Percentiles rank a stretch among this genome's conserved stretches.
Evolutionary conservation across 2,329 filamentous ascomycete species (phyloP).

Genomic region (Trichoderma sp.): DNA sequence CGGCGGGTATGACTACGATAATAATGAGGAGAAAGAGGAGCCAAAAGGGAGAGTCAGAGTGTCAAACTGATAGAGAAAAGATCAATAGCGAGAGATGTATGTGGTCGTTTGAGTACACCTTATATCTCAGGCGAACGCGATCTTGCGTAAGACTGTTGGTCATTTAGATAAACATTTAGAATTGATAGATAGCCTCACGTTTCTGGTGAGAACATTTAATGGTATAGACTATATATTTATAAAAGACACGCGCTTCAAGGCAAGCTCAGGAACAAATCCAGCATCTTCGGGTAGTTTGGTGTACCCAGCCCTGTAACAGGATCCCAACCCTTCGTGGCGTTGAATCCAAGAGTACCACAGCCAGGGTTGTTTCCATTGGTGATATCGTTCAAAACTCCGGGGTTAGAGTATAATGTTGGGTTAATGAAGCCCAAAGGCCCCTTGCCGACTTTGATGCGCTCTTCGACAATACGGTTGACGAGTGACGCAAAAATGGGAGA

Average conservation of each 20-base stretch:
- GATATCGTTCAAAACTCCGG: constrained; percentile 15
- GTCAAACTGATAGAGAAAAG: neutral
- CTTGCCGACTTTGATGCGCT: constrained; percentile 37
- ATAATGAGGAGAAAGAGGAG: neutral
- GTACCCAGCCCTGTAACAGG: constrained; percentile 25
- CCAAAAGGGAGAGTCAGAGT: too few relatives aligned
- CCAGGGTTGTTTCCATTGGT: constrained; percentile 33
- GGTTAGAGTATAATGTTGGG: constrained; percentile 17
- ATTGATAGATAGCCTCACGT: neutral
- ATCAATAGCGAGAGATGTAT: neutral
- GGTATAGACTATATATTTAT: neutral
- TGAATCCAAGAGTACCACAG: constrained; percentile 37
- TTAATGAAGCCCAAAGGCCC: constrained; percentile 41
- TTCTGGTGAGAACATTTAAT: neutral
- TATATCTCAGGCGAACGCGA: neutral
- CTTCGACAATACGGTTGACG: constrained; percentile 30
- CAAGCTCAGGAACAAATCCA: constrained; percentile 20
- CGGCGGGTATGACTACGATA: neutral
- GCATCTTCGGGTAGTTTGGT: constrained; percentile 24
- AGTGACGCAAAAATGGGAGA: constrained; percentile 29
- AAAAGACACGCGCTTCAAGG: neutral
- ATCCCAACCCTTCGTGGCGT: constrained; percentile 28
- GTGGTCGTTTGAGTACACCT: neutral
- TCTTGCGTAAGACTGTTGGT: neutral
- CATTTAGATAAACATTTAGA: neutral